These are phyloP conservation scores for Corymbia citriodora DNA, from an alignment of 441 rosid genomes.

Conservation along the genomic window DNA sequence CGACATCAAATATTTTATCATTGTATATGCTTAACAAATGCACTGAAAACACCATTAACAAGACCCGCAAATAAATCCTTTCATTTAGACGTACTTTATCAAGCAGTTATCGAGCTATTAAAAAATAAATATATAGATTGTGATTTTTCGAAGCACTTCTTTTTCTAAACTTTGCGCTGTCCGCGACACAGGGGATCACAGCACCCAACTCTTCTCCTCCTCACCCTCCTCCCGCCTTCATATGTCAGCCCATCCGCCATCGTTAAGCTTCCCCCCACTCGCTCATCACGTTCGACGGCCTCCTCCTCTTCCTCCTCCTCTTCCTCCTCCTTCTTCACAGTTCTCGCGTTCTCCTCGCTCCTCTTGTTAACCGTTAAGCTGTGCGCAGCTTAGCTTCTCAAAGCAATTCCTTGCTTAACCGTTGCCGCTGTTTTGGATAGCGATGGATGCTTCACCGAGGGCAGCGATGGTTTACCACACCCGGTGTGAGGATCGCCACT, in stretches of 20 bases:
- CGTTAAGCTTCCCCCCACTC: background rate
- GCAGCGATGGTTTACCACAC: conserved; percentile 28
- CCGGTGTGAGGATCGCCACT: conserved; percentile 11
- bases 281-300: background rate
- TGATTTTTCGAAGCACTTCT: background rate
- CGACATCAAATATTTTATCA: background rate
- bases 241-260: background rate
- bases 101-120: no score
- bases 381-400: background rate
- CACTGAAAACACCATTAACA: rapidly evolving
- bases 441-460: background rate
- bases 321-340: background rate
- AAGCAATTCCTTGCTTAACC: background rate
- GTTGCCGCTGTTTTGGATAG: background rate
- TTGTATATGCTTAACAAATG: background rate
- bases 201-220: background rate
- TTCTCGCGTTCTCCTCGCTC: background rate
- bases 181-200: conserved; percentile 10
- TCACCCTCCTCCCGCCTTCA: conserved; percentile 5
- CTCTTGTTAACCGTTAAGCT: background rate
- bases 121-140: no score
- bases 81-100: background rate
- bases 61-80: background rate
- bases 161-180: background rate
- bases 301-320: no score